phyloP scores from a whole-genome alignment of 805 yeast species.

The Zygoascus tannicola region DNA sequence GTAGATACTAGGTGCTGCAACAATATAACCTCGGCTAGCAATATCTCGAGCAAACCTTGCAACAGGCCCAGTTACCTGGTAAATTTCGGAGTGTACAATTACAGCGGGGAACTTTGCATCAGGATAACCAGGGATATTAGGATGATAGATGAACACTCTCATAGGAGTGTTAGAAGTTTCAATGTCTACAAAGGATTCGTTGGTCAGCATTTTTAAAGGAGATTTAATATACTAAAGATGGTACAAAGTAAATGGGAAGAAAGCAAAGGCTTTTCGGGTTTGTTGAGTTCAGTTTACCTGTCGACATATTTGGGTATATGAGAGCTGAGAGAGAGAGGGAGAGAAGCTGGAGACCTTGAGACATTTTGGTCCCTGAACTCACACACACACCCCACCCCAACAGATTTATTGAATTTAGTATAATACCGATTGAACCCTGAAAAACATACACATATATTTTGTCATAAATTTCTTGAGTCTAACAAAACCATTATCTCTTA shows the following conservation, averaged over 20 bases:
- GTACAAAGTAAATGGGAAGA: too few relatives aligned
- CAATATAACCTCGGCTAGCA: slow-evolving; percentile 72
- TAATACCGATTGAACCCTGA: too few relatives aligned
- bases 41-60: slow-evolving; percentile 66
- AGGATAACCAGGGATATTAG: slow-evolving; percentile 65
- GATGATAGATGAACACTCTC: slow-evolving; percentile 58
- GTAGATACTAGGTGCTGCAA: slow-evolving; percentile 70
- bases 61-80: slow-evolving; percentile 71
- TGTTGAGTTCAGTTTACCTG: too few relatives aligned
- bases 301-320: too few relatives aligned
- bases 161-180: slow-evolving; percentile 57
- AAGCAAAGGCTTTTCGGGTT: too few relatives aligned
- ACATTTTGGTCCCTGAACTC: background rate
- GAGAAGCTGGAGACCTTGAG: too few relatives aligned
- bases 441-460: too few relatives aligned
- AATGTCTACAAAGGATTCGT: slow-evolving; percentile 56
- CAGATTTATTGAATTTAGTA: too few relatives aligned
- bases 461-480: too few relatives aligned
- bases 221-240: too few relatives aligned
- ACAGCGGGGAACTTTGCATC: slow-evolving; percentile 75
- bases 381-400: slow-evolving; percentile 1
- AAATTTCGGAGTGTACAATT: slow-evolving; percentile 67
- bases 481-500: too few relatives aligned
- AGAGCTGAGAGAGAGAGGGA: background rate
- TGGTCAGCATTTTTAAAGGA: slow-evolving; percentile 46